Evolutionary conservation across 2,329 filamentous ascomycete genomes (phyloP).

Genomic region (Penicillium brasilianum): DNA sequence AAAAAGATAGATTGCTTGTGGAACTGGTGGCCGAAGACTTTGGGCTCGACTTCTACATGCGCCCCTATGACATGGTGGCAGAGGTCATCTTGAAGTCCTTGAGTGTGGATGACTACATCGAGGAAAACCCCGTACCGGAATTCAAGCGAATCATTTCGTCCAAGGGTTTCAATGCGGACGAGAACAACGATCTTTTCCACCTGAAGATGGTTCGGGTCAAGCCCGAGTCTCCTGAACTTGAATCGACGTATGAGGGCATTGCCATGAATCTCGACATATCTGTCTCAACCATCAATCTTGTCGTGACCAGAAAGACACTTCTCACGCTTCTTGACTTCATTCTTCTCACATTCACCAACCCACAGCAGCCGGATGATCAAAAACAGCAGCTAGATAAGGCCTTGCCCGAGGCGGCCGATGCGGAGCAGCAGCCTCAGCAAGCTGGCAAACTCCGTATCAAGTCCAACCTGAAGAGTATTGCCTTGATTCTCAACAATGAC

Average conservation of each 20-base stretch:
- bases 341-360: constrained; percentile 82
- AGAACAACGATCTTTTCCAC: constrained; percentile 79
- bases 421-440: constrained; percentile 40
- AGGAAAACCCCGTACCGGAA: constrained; percentile 79
- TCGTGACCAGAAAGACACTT: constrained; percentile 91
- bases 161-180: constrained; percentile 70
- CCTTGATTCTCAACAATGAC: constrained; percentile 95
- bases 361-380: constrained; percentile 54
- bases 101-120: constrained; percentile 92
- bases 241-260: constrained; percentile 87
- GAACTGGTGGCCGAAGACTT: constrained; percentile 92
- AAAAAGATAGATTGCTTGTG: constrained; percentile 80
- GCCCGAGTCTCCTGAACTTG: constrained; percentile 88
- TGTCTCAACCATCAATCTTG: constrained; percentile 93
- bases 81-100: constrained; percentile 87
- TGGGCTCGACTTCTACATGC: constrained; percentile 81
- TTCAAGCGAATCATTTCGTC: constrained; percentile 99
- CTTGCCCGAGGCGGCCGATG: constrained; percentile 33
- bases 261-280: constrained; percentile 90
- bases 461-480: constrained; percentile 89
- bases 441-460: constrained; percentile 88
- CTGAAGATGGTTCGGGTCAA: constrained; percentile 92
- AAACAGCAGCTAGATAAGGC: constrained; percentile 38
- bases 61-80: constrained; percentile 90
- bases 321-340: constrained; percentile 94